Conservation (phyloP, 768 basidiomycete species). For the Tephrocybe rancida region DNA sequence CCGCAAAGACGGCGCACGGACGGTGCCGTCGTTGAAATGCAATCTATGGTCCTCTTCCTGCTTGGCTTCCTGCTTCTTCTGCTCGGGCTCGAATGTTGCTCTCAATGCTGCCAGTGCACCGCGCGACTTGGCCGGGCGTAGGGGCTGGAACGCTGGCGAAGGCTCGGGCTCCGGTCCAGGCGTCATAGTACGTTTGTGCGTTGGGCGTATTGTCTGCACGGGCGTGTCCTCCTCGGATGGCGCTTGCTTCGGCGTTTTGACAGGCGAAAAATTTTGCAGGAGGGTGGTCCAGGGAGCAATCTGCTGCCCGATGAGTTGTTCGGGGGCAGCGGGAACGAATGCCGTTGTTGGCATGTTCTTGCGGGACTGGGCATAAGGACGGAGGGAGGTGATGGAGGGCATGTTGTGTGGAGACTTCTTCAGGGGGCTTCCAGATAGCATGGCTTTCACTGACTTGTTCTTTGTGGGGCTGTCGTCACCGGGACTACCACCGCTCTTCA, state of each 20-base stretch:
- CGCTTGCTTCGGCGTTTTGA: slow-evolving; percentile 26
- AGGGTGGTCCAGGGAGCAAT: slow-evolving; percentile 67
- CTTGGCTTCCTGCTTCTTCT: not conserved
- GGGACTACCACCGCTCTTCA: slow-evolving; percentile 18
- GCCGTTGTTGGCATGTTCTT: slow-evolving; percentile 5
- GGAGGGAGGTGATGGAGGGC: slow-evolving; percentile 48
- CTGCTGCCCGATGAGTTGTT: slow-evolving; percentile 47
- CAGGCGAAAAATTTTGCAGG: slow-evolving; percentile 27
- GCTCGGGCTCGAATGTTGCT: slow-evolving; percentile 23
- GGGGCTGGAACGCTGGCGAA: slow-evolving; percentile 58
- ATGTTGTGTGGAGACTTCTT: slow-evolving; percentile 27
- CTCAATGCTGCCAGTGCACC: slow-evolving; percentile 14
- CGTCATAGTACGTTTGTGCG: slow-evolving; percentile 57
- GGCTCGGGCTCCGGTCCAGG: slow-evolving; percentile 63
- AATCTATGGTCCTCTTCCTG: not conserved
- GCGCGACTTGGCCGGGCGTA: slow-evolving; percentile 48
- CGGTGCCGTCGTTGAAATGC: slow-evolving; percentile 14
- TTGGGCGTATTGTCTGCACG: slow-evolving; percentile 31
- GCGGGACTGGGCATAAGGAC: slow-evolving; percentile 46
- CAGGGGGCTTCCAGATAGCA: slow-evolving; percentile 5
- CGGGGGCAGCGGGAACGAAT: not conserved
- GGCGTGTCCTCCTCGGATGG: slow-evolving; percentile 3
- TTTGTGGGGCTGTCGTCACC: slow-evolving; percentile 32
- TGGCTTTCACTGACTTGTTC: slow-evolving; percentile 22
- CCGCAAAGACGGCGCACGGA: slow-evolving; percentile 39